Base-by-base conservation (phyloP, 257 asterid genomes). In the Mentha longifolia region DNA sequence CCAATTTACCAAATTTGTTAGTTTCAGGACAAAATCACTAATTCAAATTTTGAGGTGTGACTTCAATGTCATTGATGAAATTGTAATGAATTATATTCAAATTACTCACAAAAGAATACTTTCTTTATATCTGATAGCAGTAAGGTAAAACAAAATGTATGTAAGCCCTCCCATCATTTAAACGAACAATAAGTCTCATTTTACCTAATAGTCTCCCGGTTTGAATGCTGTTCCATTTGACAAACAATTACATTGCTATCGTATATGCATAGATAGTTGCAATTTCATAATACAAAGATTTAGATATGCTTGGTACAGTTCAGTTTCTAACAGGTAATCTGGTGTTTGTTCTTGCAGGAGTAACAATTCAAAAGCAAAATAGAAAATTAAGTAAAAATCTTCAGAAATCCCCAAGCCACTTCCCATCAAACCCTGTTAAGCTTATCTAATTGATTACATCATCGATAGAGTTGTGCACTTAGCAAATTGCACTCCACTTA, bases 341-440 rank as follows among this genome's bases (percentile, higher is more conserved):
- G 9, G 8, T 30, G 41, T 57, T 46, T 42, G 62, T 56, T 69
- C 66, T 25, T 42, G 5, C 19, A 19, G 54, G 28, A 35, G 6
- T 37, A 45, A 39, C 61, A 19, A 15, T 19, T 59, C 20, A 25
- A 57, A 43, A 28, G 45, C 33, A 42, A 57, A 60, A 49, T 47
- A 50, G 13, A 59, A n/a, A 74, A 58, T 28, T 62, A 58, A 60
- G 37, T 35, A 45, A 58, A 74, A 59, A 56, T 73, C 65, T 65
- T 45, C 30, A 57, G 8, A 31, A 49, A 47, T 58, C 47, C 69
- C 69, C 52, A 57, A 56, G 56, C 7, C 31, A 12, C 20, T 57
- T 50, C 15, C 19, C 57, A 57, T 12, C 31, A 65, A 63, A 74
- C 22, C 31, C 28, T 20, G 43, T 13, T 13, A 42, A 15, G n/a